Evolutionary conservation across 176 grass and related monocot species (phyloP), one percentile per base, ranked within the genome.

Genomic region (Cenchrus purpureus): DNA sequence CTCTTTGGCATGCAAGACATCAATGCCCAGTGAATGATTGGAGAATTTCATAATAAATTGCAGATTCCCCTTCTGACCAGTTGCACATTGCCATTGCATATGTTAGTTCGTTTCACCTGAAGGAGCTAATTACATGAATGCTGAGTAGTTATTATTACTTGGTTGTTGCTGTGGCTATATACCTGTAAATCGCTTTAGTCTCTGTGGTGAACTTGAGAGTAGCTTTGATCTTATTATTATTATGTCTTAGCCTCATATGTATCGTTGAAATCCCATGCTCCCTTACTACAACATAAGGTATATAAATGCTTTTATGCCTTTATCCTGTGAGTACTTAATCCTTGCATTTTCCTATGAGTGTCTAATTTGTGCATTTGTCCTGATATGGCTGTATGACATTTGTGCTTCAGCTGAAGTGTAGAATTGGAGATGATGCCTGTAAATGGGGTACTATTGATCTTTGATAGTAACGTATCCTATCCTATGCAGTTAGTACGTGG

Each of bases 1-100:
- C 28, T 85, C 84, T 42, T 64, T 95, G 34, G 74, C 85, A 34
- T 67, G 76, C 64, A 95, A 92, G 28, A 65, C 62, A 6, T 64
- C 51, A 16, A 73, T 78, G 34, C n/a, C 16, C 45, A 5, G 29
- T 75, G 28, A 85, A 46, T 62, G 65, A 37, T 52, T 67, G 29
- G 48, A 40, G 11, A 65, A 19, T n/a, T 67, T 37, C 7, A 9
- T 71, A 60, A 9, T 13, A 51, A 77, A 62, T 40, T 25, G 20
- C 4, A 50, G 48, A 46, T 71, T 14, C 34, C 5, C 4, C 50
- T 81, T 56, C 8, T 53, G 13, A 12, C 8, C 55, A 2, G 55
- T 17, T 58, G 55, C 17, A 6, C 55, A 1, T 3, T 20, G 6
- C 5, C n/a, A 40, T 22, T 66, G 28, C 20, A 2, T 58, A 17